Evolutionary conservation across 2,329 filamentous ascomycete genomes (phyloP).

Genomic region (Harringtonia lauricola): DNA sequence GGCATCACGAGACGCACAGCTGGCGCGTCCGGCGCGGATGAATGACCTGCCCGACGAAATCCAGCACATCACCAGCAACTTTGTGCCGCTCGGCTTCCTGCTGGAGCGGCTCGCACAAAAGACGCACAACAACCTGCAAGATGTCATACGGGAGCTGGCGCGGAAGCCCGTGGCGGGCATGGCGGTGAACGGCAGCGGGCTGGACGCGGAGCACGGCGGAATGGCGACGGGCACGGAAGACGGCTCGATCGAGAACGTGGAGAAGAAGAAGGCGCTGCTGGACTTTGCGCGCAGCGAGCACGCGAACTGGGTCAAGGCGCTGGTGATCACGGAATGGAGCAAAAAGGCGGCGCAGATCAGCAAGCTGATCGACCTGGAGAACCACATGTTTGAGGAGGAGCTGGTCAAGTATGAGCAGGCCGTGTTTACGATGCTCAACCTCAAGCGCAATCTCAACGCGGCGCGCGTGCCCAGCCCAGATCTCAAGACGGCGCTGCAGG

Average conservation of each 20-base stretch:
- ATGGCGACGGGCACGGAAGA: constrained; percentile 50
- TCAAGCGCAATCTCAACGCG: constrained; percentile 61
- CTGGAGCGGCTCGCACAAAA: constrained; percentile 72
- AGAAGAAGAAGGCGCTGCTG: constrained; percentile 66
- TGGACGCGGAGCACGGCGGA: constrained; percentile 6
- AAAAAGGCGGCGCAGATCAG: constrained; percentile 67
- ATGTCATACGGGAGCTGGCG: constrained; percentile 59
- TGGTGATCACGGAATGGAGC: constrained; percentile 87
- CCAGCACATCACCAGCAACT: constrained; percentile 62
- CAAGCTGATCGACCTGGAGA: constrained; percentile 78
- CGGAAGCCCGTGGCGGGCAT: constrained; percentile 50
- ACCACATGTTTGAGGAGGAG: constrained; percentile 53
- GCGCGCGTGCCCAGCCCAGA: constrained; percentile 83
- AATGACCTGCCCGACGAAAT: constrained; percentile 52
- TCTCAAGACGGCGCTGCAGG: constrained; percentile 75
- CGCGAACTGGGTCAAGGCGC: constrained; percentile 81
- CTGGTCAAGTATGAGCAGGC: constrained; percentile 48
- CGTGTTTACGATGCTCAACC: constrained; percentile 52
- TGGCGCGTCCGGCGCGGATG: constrained; percentile 20
- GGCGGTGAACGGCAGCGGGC: constrained; percentile 41
- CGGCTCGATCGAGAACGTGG: constrained; percentile 51
- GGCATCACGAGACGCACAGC: no score
- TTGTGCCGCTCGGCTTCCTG: constrained; percentile 64
- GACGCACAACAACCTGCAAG: constrained; percentile 67
- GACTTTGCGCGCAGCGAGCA: constrained; percentile 72